Evolutionary conservation across 768 basidiomycete genomes (phyloP), one percentile per base, ranked within the genome.

Genomic region (Strobilomyces echinocephalus): DNA sequence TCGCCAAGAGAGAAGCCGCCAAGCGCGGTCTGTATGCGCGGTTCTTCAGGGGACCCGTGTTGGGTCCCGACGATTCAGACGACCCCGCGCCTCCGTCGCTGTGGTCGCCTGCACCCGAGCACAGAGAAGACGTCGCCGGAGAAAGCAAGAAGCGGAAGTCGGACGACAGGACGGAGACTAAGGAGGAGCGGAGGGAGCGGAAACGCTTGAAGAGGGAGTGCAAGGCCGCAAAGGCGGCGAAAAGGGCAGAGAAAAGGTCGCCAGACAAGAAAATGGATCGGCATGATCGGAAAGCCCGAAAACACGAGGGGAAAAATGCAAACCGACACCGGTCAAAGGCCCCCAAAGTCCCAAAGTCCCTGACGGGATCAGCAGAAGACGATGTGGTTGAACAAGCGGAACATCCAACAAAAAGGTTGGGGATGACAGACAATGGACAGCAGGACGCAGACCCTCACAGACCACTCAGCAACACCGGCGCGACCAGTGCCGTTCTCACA

Each of bases 1-100:
- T 72, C 4, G 88, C 91, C 6, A 91, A 91, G 68, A 77, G 86
- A 42, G 87, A 91, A 59, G 83, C 88, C 10, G 94, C 92, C 0
- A 82, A 79, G 55, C 76, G 80, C 11, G 77, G 75, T 18, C 76
- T 97, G 4, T 97, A 97, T 66, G 76, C 90, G 5, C 76, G 77
- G 53, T 95, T 97, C 68, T 88, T 87, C 63, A 81, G 85, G 21
- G 94, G 92, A 0, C 83, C 88, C 18, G 72, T 86, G 33, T 68
- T 91, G 16, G 80, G 79, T 2, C 79, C 79, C 21, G 79, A 78
- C 41, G 46, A 31, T 8, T 26, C 15, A 38, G 4, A 31, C 6
- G 21, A 9, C 21, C 1, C 14, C 49, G 5, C 14, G 28, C 14
- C 54, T 45, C 44, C 26, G 16, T 24, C 49, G 10, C 41, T 52